phyloP scores from a whole-genome alignment of 192 early-diverging fungal species.

The Coemansia sp. region DNA sequence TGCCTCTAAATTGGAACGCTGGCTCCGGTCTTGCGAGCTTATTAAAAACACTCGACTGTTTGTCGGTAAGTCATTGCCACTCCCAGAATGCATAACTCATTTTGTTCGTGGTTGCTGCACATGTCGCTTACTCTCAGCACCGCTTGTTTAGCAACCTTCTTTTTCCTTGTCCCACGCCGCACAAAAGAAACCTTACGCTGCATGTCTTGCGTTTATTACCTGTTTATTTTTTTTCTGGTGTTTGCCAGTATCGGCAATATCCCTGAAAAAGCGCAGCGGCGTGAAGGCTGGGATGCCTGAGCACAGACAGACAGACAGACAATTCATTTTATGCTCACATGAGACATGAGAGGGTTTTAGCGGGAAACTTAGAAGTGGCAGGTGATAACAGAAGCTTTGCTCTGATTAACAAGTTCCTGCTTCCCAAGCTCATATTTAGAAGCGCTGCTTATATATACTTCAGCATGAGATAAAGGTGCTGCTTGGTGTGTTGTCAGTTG shows the following conservation, averaged over 20 bases:
- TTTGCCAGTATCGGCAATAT: not conserved
- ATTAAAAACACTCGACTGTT: not conserved
- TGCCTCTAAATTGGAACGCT: too few relatives aligned
- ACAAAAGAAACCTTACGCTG: not conserved
- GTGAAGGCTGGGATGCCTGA: not conserved
- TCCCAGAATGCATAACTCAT: slow-evolving; percentile 3
- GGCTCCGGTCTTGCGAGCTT: too few relatives aligned
- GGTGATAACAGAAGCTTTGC: slow-evolving; percentile 2
- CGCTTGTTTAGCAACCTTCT: not conserved
- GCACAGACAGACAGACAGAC: not conserved
- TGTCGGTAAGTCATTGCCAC: slow-evolving; percentile 15
- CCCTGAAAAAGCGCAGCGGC: not conserved
- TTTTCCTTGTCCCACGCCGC: not conserved
- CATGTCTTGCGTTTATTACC: slow-evolving; percentile 16
- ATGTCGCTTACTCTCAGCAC: slow-evolving; percentile 8
- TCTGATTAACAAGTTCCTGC: slow-evolving; percentile 8
- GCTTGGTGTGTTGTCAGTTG: not conserved
- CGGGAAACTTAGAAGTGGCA: slow-evolving; percentile 12
- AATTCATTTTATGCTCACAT: slow-evolving; percentile 10
- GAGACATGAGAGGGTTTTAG: slow-evolving; percentile 1
- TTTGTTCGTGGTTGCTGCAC: not conserved
- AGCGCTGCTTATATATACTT: not conserved
- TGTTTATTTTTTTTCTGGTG: not conserved
- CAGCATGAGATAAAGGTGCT: not conserved
- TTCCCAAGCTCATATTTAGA: not conserved